Evolutionary conservation across 73 alveolate species (phyloP), one percentile per base, ranked within the genome.

Genomic region (Uronychia binucleata): DNA sequence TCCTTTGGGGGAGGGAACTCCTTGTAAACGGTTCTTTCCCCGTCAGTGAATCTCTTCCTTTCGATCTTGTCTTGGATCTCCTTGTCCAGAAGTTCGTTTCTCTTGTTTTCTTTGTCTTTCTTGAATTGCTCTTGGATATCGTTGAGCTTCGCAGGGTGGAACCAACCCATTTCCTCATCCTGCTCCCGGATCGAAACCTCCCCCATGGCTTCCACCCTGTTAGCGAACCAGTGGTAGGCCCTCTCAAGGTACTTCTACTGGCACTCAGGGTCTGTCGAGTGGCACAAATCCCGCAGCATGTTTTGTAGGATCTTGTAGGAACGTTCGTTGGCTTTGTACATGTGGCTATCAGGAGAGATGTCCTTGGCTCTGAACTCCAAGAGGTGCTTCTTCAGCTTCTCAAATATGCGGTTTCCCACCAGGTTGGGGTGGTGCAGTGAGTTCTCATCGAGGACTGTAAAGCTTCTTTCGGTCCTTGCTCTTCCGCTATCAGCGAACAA

Each of bases 1-100:
- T 79, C 86, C 57, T 57, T 79, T 11, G 86, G 77, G 1, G 86
- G 86, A 75, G 58, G 26, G 19, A 79, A 28, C 28, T 79, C 86
- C 28, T 34, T 34, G 28, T 79, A 75, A 14, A 79, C 58, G 0
- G 86, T 79, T 1, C 86, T 1, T 30, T 79, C 86, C 1, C 86
- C 86, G 1, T 67, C 75, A 25, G 34, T 75, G 57, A 79, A 79
- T 31, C 86, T 28, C 1, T 33, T 58, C 28, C 58, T 79, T 29
- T 79, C 75, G 31, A 35, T 57, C 28, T 79, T 57, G 27, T n/a
- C 0, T 11, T 34, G 26, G 46, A 33, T 27, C 19, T 34, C 78
- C 14, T 35, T 75, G 58, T 79, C 78, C 57, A 31, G 30, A 1
- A 79, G 78, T 33, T 46, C 27, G 5, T 57, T 58, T 57, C 58